Base-by-base conservation (phyloP, 148 eudicot species). In the Silene latifolia region DNA sequence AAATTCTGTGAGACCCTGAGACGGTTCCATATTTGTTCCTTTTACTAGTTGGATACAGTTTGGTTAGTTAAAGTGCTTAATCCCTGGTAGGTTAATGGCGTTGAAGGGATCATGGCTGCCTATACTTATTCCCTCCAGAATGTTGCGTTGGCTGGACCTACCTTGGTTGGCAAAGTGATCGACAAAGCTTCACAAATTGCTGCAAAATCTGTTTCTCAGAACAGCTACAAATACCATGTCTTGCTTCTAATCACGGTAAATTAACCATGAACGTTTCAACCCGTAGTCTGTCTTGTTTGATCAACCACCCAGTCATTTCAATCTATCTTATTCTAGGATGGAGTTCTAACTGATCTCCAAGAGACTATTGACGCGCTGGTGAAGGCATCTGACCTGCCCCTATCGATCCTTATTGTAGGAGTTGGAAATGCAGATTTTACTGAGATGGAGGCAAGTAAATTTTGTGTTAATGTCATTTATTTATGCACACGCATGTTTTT, bases 321-420 rank as follows among this genome's bases (percentile, higher is more conserved):
- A 0, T 19, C 2, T 39, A 11, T 67, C 2, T n/a, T 67, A n/a
- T 39, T 4, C 7, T 42, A 67, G 97, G 91, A 89, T 85, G 97
- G 93, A 44, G 86, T 88, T 25, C 78, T 89, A 11, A 83, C 90
- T 17, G 93, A 89, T 81, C 80, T 91, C 70, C 88, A 88, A 80
- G 89, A 86, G 74, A 83, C 93, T 35, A 86, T 79, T 78, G 77
- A 91, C 77, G 85, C 90, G 21, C 54, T 91, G 78, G 91, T 91
- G 20, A 86, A 74, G 74, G 91, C 93, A 67, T 91, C 93, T 63
- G 87, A 91, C 79, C 80, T 87, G 8, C 96, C 96, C 19, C 83
- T 91, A 69, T 91, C 96, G 10, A 67, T 91, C 72, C 88, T 91
- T 63, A 88, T 91, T 19, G 90, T 91, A 72, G 97, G 97, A 51